These are phyloP conservation scores for Xylaria acuta DNA, from an alignment of 495 filamentous ascomycete genomes.

Conservation along the genomic window DNA sequence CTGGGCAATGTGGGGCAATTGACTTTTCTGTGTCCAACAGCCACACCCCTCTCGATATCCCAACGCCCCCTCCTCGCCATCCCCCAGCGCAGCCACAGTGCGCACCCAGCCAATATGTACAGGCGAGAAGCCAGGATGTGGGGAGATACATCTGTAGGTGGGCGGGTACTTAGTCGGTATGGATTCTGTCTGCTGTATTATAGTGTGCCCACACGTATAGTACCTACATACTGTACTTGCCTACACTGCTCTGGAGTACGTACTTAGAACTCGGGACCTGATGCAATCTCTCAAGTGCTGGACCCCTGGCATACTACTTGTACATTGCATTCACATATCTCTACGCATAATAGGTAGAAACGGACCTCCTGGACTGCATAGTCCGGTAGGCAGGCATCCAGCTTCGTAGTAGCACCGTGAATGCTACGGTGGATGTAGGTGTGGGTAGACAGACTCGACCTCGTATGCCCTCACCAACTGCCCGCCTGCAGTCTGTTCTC, in stretches of 20 bases:
- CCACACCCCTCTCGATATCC: not conserved
- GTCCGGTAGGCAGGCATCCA: not conserved
- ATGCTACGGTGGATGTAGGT: not conserved
- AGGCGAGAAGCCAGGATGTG: not conserved
- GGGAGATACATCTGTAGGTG: not conserved
- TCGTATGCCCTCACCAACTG: not conserved
- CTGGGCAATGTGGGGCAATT: conserved; percentile 7
- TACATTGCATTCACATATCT: conserved; percentile 1
- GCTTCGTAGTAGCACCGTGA: not conserved
- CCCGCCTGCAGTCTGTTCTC: not conserved
- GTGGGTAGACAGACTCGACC: conserved; percentile 16
- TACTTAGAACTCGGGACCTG: not conserved
- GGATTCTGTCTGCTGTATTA: not conserved
- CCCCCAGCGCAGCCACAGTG: conserved; percentile 11
- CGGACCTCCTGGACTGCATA: not conserved
- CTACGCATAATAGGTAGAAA: not conserved
- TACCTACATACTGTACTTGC: conserved; percentile 2
- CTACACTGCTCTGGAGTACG: too few species aligned
- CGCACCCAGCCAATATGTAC: not conserved
- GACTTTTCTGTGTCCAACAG: not conserved
- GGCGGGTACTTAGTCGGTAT: too few species aligned
- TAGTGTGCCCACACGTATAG: conserved; percentile 1
- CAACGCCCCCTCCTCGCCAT: conserved; percentile 5
- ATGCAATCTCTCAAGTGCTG: conserved; percentile 2
- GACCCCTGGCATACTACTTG: not conserved